These are phyloP conservation scores for Neopestalotiopsis rosae DNA, from an alignment of 2,329 filamentous ascomycete species.

Conservation along the genomic window DNA sequence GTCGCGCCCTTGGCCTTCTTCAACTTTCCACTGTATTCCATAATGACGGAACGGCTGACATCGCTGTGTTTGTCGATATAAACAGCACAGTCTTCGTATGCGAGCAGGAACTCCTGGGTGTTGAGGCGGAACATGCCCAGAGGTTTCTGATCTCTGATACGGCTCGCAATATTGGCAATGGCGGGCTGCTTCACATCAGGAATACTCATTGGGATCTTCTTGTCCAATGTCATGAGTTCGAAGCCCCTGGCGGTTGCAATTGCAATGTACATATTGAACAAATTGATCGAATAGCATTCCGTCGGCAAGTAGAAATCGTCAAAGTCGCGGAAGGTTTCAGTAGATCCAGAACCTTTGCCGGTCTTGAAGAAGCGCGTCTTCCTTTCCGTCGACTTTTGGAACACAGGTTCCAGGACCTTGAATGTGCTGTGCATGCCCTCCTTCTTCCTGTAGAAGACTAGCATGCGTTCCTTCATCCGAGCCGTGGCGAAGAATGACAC, in stretches of 20 bases:
- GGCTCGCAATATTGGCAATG: conserved; percentile 83
- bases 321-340: conserved; percentile 96
- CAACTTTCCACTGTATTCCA: conserved; percentile 96
- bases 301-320: conserved; percentile 98
- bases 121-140: conserved; percentile 96
- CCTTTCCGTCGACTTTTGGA: conserved; percentile 89
- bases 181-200: conserved; percentile 82
- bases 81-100: conserved; percentile 94
- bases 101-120: conserved; percentile 89
- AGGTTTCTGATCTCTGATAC: conserved; percentile 82
- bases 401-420: conserved; percentile 94
- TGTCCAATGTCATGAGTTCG: conserved; percentile 94
- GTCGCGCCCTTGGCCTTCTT: conserved; percentile 81
- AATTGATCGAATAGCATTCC: conserved; percentile 92
- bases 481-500: conserved; percentile 97
- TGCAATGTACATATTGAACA: conserved; percentile 93
- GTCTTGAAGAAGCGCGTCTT: conserved; percentile 71
- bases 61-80: conserved; percentile 99
- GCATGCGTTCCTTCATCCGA: conserved; percentile 92
- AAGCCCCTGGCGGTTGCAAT: conserved; percentile 91
- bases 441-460: conserved; percentile 97
- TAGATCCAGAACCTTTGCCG: conserved; percentile 68
- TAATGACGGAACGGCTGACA: conserved; percentile 89
- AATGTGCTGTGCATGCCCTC: conserved; percentile 93
- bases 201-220: conserved; percentile 93